Evolutionary conservation across 208 protist genomes (phyloP), one percentile per base, ranked within the genome.

Genomic region (Wallacemonas collosoma): DNA sequence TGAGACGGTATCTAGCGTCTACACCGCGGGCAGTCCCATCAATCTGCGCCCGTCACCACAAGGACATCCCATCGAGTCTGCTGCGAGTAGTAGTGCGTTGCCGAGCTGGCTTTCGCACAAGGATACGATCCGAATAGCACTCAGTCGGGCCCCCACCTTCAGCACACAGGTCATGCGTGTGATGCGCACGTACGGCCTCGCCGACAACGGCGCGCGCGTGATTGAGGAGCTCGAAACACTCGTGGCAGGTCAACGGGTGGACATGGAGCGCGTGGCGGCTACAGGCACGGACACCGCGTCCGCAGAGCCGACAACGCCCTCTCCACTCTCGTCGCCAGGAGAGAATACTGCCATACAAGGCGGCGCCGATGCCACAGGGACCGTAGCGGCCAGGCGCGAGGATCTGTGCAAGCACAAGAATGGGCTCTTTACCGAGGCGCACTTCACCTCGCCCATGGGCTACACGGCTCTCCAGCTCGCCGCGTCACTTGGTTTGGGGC

Each of bases 391-490:
- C 58, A 54, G 9, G 48, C 39, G 6, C 66, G 48, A 40, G 39
- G 43, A 6, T 38, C 54, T 41, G 60, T 43, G 57, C 36, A 64
- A 63, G 63, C 68, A 65, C 41, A 73, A 65, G 57, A 62, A 56
- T 1, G 50, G 71, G 26, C 55, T 81, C 4, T 51, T 89, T 15
- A 83, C 63, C 45, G 80, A 94, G 63, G 73, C 73, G 6, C 68
- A 78, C 60, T 82, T 91, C 38, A 85, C 79, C 6, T 87, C 84
- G 8, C 84, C 86, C 45, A 83, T 90, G 71, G 85, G 84, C 40
- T 93, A 86, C 70, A 88, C 90, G 0, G 78, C 80, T 5, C 72
- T 95, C 66, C 90, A 95, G 71, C 79, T 95, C 9, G 80, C 83
- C 35, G 79, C 86, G 15, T 76, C 83, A 2, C 72, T 95, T 3